Conservation (phyloP, 106 monocot species). For the Allium sativum region DNA sequence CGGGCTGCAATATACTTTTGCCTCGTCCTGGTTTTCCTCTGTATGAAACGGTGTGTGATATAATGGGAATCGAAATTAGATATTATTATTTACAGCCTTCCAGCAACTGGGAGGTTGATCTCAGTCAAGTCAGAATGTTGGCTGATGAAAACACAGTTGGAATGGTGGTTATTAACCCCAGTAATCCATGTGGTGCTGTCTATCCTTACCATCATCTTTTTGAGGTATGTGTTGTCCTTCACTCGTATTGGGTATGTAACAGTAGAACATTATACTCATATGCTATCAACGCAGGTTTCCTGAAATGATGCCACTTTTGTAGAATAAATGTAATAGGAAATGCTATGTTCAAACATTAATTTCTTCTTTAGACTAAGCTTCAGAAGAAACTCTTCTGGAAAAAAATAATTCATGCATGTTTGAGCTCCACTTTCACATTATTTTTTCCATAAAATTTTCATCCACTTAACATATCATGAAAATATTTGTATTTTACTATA, state of each 20-base stretch:
- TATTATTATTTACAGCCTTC: slow-evolving; percentile 70
- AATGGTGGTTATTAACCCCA: slow-evolving; percentile 80
- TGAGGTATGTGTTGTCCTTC: slow-evolving; percentile 19
- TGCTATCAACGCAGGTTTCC: too few relatives aligned
- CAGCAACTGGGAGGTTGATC: slow-evolving; percentile 55
- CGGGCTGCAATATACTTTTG: slow-evolving; percentile 61
- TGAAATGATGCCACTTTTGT: too few relatives aligned
- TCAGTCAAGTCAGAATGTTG: slow-evolving; percentile 27
- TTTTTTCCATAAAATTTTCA: too few relatives aligned
- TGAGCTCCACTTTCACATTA: too few relatives aligned
- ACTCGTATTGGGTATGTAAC: not conserved
- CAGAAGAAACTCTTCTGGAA: too few relatives aligned
- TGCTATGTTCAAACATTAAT: too few relatives aligned
- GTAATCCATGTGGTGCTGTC: slow-evolving; percentile 82
- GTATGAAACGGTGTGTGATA: slow-evolving; percentile 64
- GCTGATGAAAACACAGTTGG: slow-evolving; percentile 46
- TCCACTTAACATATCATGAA: too few relatives aligned
- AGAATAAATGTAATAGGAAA: too few relatives aligned
- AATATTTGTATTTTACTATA: too few relatives aligned
- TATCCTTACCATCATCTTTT: slow-evolving; percentile 54
- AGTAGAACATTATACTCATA: too few relatives aligned
- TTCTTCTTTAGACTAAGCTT: too few relatives aligned
- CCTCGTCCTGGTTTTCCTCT: slow-evolving; percentile 82
- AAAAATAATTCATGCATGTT: too few relatives aligned
- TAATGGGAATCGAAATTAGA: slow-evolving; percentile 48